These are phyloP conservation scores for Saturnispora kantuleensis DNA, from an alignment of 805 yeast species.

Conservation along the genomic window DNA sequence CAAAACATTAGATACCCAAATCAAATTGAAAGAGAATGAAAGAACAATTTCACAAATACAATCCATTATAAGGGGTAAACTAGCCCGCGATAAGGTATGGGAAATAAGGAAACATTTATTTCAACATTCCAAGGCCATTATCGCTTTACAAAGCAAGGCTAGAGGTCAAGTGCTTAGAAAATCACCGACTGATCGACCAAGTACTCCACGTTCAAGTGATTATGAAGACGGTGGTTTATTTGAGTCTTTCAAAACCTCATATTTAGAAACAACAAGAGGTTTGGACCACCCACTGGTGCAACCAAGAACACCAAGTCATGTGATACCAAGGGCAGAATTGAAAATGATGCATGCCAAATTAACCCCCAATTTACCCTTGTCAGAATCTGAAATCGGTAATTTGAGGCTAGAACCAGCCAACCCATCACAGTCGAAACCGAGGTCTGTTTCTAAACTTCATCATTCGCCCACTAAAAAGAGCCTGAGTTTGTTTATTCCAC, in stretches of 20 bases:
- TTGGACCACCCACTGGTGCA: conserved; percentile 4
- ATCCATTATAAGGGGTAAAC: conserved; percentile 27
- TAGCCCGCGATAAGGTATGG: conserved; percentile 15
- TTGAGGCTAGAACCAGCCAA: background rate
- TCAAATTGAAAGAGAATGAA: conserved; percentile 14
- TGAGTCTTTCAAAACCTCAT: conserved; percentile 10
- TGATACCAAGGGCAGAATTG: conserved; percentile 9
- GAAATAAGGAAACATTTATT: conserved; percentile 14
- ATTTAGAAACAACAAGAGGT: background rate
- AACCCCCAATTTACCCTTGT: conserved; percentile 10
- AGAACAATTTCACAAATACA: conserved; percentile 25
- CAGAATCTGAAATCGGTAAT: background rate
- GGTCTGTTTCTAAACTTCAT: conserved; percentile 10
- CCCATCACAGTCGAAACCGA: background rate
- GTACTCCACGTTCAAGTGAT: background rate
- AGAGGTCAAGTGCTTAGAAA: conserved; percentile 29
- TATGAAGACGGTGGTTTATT: conserved; percentile 8
- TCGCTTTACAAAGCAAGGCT: conserved; percentile 32
- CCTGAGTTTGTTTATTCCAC: conserved; percentile 22
- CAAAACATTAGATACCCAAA: conserved; percentile 12
- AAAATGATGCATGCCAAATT: conserved; percentile 8
- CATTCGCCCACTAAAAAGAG: conserved; percentile 13
- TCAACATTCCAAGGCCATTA: conserved; percentile 18
- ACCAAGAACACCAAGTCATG: conserved; percentile 3
- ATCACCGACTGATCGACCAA: background rate